Evolutionary conservation across 352 stramenopile genomes (phyloP), one percentile per base, ranked within the genome.

Genomic region (Phytophthora macrochlamydospora): DNA sequence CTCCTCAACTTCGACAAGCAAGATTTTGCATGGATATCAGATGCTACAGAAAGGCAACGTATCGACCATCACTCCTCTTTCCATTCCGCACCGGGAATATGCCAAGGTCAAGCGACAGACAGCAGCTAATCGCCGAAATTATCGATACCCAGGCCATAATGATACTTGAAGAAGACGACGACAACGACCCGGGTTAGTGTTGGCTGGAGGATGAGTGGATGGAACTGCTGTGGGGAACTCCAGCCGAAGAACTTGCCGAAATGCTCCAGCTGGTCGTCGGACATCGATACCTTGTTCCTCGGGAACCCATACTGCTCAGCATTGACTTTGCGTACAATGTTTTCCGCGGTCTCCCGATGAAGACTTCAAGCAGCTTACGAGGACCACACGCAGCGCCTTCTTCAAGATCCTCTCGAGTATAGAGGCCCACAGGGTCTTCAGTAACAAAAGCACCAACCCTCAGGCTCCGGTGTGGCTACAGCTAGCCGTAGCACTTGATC

Each of bases 401-500:
- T 43, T 43, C 37, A 43, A 43, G 37, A 43, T 43, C 37, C 7
- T 43, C 12, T 43, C 37, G 7, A 12, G 7, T 7, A 43, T 43
- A 43, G 37, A 43, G 12, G 37, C 7, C 12, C 37, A 43, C 12
- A 7, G 12, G 7, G 12, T 43, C 7, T 43, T 43, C 37, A 13
- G 12, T 12, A 43, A 43, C 37, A 13, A 43, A 7, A 43, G 37
- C 37, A 43, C 7, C 37, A 43, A 43, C 37, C 37, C 7, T 43
- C 37, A 43, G 37, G 37, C 37, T 43, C 37, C 37, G 7, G 37
- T 43, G 37, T 43, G 37, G 37, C 37, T 43, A 43, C 37, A 43
- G 12, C 32, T 55, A 11, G 49, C 49, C 6, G 49, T 55, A 3
- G 31, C 49, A 7, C 49, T 55, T 2, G 49, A 55, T 55, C 49